Evolutionary conservation across 768 basidiomycete genomes (phyloP).

Genomic region (Suillus americanus): DNA sequence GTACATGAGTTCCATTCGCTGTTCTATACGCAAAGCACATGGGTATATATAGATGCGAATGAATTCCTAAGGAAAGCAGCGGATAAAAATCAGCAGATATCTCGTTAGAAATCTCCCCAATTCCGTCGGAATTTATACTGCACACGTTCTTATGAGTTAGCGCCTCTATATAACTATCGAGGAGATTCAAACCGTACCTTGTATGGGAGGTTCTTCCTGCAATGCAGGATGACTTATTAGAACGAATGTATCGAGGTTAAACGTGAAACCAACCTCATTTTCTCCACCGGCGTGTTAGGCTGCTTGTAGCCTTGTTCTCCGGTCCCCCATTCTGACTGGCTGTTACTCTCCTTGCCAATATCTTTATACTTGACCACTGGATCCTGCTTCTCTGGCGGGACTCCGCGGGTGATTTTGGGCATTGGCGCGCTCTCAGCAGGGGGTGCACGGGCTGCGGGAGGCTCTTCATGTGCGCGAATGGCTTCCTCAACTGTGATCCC

Average conservation of each 20-base stretch:
- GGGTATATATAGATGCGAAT: slow-evolving; percentile 31
- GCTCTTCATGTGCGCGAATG: slow-evolving; percentile 50
- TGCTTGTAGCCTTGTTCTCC: slow-evolving; percentile 70
- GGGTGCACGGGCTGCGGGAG: slow-evolving; percentile 18
- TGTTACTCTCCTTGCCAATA: slow-evolving; percentile 51
- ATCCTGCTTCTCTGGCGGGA: slow-evolving; percentile 70
- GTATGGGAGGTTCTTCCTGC: slow-evolving; percentile 80
- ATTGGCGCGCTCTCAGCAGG: slow-evolving; percentile 27
- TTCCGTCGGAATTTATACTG: slow-evolving; percentile 90
- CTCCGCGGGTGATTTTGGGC: slow-evolving; percentile 54
- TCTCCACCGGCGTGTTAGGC: slow-evolving; percentile 74
- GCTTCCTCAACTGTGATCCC: slow-evolving; percentile 79
- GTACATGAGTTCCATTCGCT: slow-evolving; percentile 11
- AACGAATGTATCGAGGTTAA: neutral
- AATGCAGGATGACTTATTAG: slow-evolving; percentile 3
- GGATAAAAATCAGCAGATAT: slow-evolving; percentile 11
- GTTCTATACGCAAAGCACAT: slow-evolving; percentile 14
- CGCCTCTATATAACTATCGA: slow-evolving; percentile 21
- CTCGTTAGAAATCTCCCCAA: slow-evolving; percentile 79
- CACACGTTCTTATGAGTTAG: slow-evolving; percentile 58
- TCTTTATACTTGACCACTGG: slow-evolving; percentile 60
- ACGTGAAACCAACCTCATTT: slow-evolving; percentile 56
- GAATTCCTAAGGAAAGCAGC: slow-evolving; percentile 14
- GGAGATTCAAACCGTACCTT: slow-evolving; percentile 54
- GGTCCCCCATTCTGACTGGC: slow-evolving; percentile 68